phyloP scores from a whole-genome alignment of 495 filamentous ascomycete genomes.

The Penicillium steckii region DNA sequence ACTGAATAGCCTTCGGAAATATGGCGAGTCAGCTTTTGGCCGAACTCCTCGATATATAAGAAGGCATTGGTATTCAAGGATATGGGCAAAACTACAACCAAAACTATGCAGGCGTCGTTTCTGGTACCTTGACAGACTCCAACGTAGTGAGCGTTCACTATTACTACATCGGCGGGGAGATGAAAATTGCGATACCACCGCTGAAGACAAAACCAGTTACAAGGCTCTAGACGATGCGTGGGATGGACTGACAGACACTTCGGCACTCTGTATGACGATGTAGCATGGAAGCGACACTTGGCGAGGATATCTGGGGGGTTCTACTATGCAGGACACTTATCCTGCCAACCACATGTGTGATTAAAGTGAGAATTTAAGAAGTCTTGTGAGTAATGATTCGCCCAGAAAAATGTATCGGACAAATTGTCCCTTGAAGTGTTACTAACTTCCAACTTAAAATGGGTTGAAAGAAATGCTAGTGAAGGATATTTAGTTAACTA shows the following conservation, averaged over 20 bases:
- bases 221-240: constrained; percentile 1
- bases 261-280: constrained; percentile 4
- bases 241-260: not conserved
- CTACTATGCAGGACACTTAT: not conserved
- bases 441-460: too few species aligned
- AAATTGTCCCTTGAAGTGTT: too few species aligned
- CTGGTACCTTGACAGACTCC: not conserved
- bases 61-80: not conserved
- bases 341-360: not conserved
- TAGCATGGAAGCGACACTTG: not conserved
- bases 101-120: not conserved
- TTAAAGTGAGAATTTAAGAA: too few species aligned
- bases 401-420: too few species aligned
- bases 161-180: constrained; percentile 1
- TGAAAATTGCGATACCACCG: constrained; percentile 4
- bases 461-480: too few species aligned
- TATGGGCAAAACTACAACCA: not conserved
- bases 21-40: not conserved
- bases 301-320: constrained; percentile 1
- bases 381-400: too few species aligned
- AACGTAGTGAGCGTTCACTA: not conserved
- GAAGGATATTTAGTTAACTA: too few species aligned
- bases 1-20: not conserved
- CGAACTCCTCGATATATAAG: not conserved
- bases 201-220: not conserved